Evolutionary conservation across 2,329 filamentous ascomycete genomes (phyloP).

Genomic region (Pezicula carpinea): DNA sequence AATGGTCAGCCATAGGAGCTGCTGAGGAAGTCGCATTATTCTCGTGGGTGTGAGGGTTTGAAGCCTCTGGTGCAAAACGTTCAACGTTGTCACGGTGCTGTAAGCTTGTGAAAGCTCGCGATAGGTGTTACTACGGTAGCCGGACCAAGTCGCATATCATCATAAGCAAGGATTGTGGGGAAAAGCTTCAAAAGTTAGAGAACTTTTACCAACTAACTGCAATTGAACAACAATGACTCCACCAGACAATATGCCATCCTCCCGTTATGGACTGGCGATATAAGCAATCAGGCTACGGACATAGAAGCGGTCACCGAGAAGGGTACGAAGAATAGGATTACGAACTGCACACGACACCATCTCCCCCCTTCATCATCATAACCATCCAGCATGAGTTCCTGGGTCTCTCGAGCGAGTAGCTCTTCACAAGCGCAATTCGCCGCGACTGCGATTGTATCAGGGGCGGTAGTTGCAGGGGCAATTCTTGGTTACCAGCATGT

Average conservation of each 20-base stretch:
- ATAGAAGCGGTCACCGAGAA: background rate
- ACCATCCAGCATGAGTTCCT: conserved; percentile 21
- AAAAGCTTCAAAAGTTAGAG: background rate
- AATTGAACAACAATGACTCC: background rate
- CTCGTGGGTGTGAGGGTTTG: background rate
- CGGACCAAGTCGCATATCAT: background rate
- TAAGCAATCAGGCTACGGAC: conserved; percentile 3
- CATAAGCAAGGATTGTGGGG: background rate
- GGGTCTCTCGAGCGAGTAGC: conserved; percentile 19
- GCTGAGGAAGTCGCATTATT: conserved; percentile 26
- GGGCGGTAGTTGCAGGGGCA: conserved; percentile 53
- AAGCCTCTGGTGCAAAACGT: background rate
- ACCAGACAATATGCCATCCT: background rate
- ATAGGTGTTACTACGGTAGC: conserved; percentile 2
- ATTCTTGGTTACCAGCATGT: conserved; percentile 59
- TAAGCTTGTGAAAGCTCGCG: background rate
- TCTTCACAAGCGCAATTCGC: conserved; percentile 50
- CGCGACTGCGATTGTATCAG: conserved; percentile 64
- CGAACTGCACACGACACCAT: conserved; percentile 1
- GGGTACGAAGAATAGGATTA: conserved; percentile 2
- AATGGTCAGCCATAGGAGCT: conserved; percentile 24
- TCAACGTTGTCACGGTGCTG: background rate
- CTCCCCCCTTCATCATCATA: conserved; percentile 1
- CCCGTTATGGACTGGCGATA: conserved; percentile 5
- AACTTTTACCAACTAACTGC: background rate